Evolutionary conservation across 1,139 yeast genomes (phyloP).

Genomic region (Diutina sp.): DNA sequence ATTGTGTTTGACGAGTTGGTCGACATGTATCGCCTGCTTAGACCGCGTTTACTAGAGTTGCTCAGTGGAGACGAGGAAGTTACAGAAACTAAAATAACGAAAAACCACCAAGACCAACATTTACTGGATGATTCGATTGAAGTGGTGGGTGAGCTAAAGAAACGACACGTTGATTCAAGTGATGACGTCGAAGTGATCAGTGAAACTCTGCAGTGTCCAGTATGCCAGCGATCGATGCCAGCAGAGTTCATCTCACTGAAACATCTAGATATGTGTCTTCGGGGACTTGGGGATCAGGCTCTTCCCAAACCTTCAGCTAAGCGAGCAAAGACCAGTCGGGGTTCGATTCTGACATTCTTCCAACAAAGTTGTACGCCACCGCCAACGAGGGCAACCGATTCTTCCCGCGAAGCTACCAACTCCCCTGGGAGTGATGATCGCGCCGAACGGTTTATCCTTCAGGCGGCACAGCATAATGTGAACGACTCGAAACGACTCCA

Average conservation of each 20-base stretch:
- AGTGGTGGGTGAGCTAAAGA: background rate
- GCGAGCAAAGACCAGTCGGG: background rate
- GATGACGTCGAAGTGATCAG: background rate
- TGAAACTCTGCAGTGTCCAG: background rate
- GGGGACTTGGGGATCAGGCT: background rate
- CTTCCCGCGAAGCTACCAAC: background rate
- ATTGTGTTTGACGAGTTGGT: conserved; percentile 64
- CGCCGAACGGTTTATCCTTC: background rate
- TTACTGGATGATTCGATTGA: background rate
- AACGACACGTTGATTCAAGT: background rate
- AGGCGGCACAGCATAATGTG: background rate
- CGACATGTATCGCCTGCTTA: conserved; percentile 34
- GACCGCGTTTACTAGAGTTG: conserved; percentile 15
- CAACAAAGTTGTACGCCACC: background rate
- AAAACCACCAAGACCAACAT: background rate
- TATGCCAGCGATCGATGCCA: background rate
- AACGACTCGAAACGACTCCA: conserved; percentile 26
- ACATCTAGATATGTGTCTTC: background rate
- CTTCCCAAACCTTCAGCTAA: background rate
- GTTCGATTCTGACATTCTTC: background rate
- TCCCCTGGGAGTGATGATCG: background rate
- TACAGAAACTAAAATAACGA: background rate
- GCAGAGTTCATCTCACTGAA: background rate
- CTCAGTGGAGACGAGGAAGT: background rate
- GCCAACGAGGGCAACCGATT: background rate